Conservation (phyloP, 345 rosid genomes). For the Acer negundo region DNA sequence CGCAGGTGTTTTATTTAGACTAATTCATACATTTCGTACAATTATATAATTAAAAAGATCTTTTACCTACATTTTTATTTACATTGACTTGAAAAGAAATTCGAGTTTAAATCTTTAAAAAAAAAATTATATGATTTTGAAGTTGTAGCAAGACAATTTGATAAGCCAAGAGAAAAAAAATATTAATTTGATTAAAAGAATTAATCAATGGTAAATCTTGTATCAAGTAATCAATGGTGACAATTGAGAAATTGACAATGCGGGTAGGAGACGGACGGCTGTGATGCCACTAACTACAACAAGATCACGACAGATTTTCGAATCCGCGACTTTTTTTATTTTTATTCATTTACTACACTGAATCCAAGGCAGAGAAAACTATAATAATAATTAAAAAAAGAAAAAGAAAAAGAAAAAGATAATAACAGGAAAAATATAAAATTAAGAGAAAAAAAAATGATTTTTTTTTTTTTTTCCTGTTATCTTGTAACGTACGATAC, state of each 20-base stretch:
- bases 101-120: no score
- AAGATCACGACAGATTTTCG: slow-evolving; percentile 32
- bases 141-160: neutral
- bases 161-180: neutral
- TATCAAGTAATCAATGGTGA: neutral
- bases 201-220: neutral
- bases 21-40: no score
- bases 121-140: no score
- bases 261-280: slow-evolving; percentile 25
- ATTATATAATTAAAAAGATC: no score
- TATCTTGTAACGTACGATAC: slow-evolving; percentile 27
- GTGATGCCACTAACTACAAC: slow-evolving; percentile 25
- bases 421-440: neutral
- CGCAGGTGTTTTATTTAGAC: no score
- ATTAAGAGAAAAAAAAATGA: neutral
- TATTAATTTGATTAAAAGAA: neutral
- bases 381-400: slow-evolving; percentile 1
- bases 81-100: no score
- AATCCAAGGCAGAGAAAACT: slow-evolving; percentile 34
- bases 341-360: slow-evolving; percentile 44
- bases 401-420: neutral
- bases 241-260: slow-evolving; percentile 2
- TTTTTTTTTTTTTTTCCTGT: neutral
- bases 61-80: no score
- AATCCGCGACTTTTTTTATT: slow-evolving; percentile 6